Conservation (phyloP, 2,329 filamentous ascomycete genomes). For the Aspergillus viridinutans region DNA sequence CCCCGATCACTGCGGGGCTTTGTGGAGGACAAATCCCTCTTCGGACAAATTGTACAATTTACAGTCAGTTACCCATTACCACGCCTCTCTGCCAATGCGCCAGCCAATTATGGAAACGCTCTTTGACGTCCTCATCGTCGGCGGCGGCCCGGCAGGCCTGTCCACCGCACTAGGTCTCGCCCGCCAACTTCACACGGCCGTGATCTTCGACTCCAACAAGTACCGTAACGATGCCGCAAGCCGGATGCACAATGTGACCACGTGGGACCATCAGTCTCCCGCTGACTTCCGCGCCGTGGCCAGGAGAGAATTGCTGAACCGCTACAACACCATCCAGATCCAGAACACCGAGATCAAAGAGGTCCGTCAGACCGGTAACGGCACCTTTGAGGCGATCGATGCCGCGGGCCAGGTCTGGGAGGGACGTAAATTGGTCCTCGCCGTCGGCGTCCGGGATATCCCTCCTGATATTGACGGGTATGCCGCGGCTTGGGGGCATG, state of each 20-base stretch:
- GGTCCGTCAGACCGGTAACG: conserved; percentile 16
- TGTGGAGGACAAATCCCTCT: no score
- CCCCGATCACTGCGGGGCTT: no score
- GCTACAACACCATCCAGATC: conserved; percentile 4
- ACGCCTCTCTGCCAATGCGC: no score
- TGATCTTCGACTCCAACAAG: conserved; percentile 53
- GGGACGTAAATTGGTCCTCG: no score
- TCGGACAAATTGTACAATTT: no score
- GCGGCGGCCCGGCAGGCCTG: conserved; percentile 51
- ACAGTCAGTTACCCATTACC: no score
- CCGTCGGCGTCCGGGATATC: no score
- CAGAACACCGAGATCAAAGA: not conserved
- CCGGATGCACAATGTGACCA: conserved; percentile 56
- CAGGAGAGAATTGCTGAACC: not conserved
- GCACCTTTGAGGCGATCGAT: no score
- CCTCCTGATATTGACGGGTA: no score
- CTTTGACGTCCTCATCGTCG: conserved; percentile 51
- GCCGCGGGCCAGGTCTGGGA: no score
- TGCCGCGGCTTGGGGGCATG: no score
- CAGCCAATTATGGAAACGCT: not conserved
- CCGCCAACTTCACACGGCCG: conserved; percentile 49
- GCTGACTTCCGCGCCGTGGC: not conserved
- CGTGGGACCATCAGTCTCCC: conserved; percentile 29
- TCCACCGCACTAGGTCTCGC: conserved; percentile 49
- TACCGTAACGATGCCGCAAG: conserved; percentile 52